phyloP scores from a whole-genome alignment of 2,329 filamentous ascomycete species.

The Penicillium decumbens region DNA sequence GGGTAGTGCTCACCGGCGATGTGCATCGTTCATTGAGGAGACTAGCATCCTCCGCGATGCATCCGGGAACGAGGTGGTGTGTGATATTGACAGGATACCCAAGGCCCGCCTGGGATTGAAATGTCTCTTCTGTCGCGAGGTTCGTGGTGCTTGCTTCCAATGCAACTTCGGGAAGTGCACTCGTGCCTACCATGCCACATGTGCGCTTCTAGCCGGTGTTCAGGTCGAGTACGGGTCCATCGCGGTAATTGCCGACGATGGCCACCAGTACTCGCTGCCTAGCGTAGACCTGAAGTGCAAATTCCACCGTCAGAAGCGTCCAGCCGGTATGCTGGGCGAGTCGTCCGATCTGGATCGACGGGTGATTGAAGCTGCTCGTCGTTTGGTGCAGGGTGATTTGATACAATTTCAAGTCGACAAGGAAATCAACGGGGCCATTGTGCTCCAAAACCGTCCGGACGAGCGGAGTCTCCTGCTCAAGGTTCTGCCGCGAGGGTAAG shows the following conservation, averaged over 20 bases:
- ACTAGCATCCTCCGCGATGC: constrained; percentile 74
- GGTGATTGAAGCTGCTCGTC: constrained; percentile 63
- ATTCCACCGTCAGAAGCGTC: constrained; percentile 84
- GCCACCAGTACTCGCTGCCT: constrained; percentile 85
- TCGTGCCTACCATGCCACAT: constrained; percentile 89
- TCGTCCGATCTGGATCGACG: constrained; percentile 65
- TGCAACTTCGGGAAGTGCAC: constrained; percentile 94
- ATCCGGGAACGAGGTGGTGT: constrained; percentile 65
- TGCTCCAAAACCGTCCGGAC: constrained; percentile 73
- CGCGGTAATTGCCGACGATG: constrained; percentile 82
- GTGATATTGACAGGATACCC: constrained; percentile 73
- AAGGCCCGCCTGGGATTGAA: constrained; percentile 87
- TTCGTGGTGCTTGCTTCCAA: constrained; percentile 93
- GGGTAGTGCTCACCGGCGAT: constrained; percentile 74
- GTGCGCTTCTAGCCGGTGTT: constrained; percentile 84
- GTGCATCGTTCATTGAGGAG: constrained; percentile 86
- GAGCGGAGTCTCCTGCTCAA: constrained; percentile 76
- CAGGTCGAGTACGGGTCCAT: constrained; percentile 84
- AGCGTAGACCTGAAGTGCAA: constrained; percentile 92
- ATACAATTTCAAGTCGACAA: constrained; percentile 79
- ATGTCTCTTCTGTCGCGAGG: constrained; percentile 90
- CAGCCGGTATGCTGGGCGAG: constrained; percentile 67
- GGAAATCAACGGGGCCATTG: constrained; percentile 87
- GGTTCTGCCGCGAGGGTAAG: constrained; percentile 77
- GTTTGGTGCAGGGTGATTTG: constrained; percentile 66